A percentile compares a stretch with the other conserved stretches of the same genome.
Conservation (phyloP, 805 yeast species). For the Candida fluviatilis region DNA sequence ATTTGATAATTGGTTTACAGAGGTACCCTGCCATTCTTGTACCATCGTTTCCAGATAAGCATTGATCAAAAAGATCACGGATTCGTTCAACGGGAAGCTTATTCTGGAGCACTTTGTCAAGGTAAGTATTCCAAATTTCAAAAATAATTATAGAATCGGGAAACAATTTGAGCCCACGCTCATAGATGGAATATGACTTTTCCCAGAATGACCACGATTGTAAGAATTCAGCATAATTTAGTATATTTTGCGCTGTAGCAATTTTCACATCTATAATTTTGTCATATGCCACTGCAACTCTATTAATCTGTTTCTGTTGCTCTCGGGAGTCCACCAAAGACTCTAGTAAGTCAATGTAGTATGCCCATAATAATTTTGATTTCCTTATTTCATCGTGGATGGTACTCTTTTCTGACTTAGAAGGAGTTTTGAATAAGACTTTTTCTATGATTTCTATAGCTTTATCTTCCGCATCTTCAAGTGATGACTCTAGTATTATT, state of each 20-base stretch:
- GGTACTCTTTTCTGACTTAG: constrained; percentile 35
- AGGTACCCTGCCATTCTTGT: constrained; percentile 32
- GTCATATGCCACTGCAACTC: constrained; percentile 23
- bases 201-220: constrained; percentile 44
- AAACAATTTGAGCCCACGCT: constrained; percentile 58
- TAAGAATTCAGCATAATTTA: constrained; percentile 62
- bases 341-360: constrained; percentile 68
- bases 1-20: constrained; percentile 46
- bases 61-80: constrained; percentile 71
- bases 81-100: constrained; percentile 27
- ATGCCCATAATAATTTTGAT: constrained; percentile 65
- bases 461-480: constrained; percentile 43
- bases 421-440: constrained; percentile 19
- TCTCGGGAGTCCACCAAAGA: constrained; percentile 42
- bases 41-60: constrained; percentile 6
- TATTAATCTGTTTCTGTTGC: constrained; percentile 16
- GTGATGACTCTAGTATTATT: constrained; percentile 48
- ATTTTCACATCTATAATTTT: constrained; percentile 44
- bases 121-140: constrained; percentile 70
- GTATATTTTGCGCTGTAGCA: constrained; percentile 62
- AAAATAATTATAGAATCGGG: constrained; percentile 49
- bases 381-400: constrained; percentile 60
- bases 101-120: constrained; percentile 43
- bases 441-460: constrained; percentile 32
- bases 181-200: constrained; percentile 58